Percentiles rank a stretch among this genome's conserved stretches.
Conservation (phyloP, 768 basidiomycete genomes). For the Hygrophoropsis aurantiaca region DNA sequence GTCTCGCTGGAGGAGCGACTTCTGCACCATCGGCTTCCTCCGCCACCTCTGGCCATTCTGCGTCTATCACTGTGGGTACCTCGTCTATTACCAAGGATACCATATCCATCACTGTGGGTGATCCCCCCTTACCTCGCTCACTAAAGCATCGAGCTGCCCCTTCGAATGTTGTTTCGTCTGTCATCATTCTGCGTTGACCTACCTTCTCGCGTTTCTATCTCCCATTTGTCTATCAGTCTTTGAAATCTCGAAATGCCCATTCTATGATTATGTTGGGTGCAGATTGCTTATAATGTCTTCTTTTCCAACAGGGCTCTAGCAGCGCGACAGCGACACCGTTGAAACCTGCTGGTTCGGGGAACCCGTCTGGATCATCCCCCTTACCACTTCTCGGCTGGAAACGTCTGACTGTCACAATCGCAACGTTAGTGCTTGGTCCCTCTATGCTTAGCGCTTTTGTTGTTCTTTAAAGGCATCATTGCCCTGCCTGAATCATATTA, state of each 20-base stretch:
- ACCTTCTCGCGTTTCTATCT: background rate
- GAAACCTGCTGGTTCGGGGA: background rate
- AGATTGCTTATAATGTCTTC: constrained; percentile 25
- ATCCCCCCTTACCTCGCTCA: background rate
- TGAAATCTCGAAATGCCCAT: background rate
- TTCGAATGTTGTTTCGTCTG: background rate
- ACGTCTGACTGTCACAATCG: constrained; percentile 20
- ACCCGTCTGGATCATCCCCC: background rate
- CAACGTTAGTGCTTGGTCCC: constrained; percentile 24
- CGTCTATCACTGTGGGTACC: background rate
- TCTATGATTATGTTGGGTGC: constrained; percentile 13
- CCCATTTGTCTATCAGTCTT: background rate
- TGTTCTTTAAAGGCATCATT: constrained; percentile 16
- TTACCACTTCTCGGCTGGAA: constrained; percentile 22
- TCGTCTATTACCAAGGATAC: constrained; percentile 6
- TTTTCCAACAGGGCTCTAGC: background rate
- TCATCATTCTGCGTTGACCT: background rate
- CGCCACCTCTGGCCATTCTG: background rate
- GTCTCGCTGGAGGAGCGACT: constrained; percentile 23
- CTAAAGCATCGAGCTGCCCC: too few species aligned
- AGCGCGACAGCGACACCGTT: background rate
- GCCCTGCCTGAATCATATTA: too few species aligned
- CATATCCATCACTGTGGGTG: constrained; percentile 6
- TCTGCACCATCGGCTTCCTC: constrained; percentile 12
- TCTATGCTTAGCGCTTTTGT: constrained; percentile 24